A percentile compares a stretch with the other conserved stretches of the same genome.
Evolutionary conservation across 108 stramenopile genomes (phyloP).

Genomic region (Parietichytrium sp.): DNA sequence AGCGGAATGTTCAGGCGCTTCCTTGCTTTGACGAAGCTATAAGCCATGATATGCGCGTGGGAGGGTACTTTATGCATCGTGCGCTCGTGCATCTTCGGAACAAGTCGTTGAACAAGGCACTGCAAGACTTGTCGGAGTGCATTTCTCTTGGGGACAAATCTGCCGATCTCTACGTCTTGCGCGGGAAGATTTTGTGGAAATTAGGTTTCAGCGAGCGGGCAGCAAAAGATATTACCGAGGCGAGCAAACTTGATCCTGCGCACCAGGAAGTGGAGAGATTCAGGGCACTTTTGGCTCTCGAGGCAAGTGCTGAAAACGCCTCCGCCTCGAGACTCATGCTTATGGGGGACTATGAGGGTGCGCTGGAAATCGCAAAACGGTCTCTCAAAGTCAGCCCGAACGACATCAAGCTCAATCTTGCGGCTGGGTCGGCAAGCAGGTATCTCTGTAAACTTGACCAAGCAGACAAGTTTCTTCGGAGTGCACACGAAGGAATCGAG

Average conservation of each 20-base stretch:
- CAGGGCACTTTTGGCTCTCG: no score
- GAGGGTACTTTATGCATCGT: background rate
- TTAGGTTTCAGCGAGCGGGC: background rate
- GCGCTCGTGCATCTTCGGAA: background rate
- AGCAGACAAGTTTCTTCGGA: no score
- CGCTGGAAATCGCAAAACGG: background rate
- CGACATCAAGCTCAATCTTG: background rate
- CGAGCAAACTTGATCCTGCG: background rate
- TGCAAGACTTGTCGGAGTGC: background rate
- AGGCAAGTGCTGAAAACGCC: background rate
- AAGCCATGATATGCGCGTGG: background rate
- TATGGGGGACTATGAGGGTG: background rate
- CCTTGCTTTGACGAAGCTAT: constrained; percentile 32
- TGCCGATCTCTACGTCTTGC: background rate
- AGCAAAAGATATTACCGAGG: background rate
- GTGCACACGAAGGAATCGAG: no score
- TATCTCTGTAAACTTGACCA: no score
- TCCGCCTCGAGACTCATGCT: background rate
- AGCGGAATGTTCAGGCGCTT: background rate
- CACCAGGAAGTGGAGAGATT: no score
- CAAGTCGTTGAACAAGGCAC: background rate
- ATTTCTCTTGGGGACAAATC: background rate
- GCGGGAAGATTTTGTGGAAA: constrained; percentile 5
- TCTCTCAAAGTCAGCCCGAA: background rate
- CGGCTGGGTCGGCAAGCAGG: no score